Evolutionary conservation across 805 yeast species (phyloP).

Genomic region (Ogataea wickerhamii): DNA sequence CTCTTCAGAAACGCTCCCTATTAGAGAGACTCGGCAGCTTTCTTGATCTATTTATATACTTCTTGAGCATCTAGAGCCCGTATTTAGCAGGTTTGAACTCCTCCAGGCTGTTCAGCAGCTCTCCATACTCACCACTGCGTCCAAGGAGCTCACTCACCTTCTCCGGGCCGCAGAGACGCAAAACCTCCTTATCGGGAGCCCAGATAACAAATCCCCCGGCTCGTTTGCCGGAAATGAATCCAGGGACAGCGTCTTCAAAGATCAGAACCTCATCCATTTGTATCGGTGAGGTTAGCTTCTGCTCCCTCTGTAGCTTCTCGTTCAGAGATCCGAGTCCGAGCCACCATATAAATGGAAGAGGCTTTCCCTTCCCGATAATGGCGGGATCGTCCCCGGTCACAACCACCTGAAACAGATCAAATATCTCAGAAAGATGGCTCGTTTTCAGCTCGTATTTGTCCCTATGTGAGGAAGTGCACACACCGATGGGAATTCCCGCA

Average conservation of each 20-base stretch:
- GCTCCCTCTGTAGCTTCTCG: constrained; percentile 37
- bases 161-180: constrained; percentile 48
- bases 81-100: constrained; percentile 50
- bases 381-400: constrained; percentile 89
- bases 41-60: background rate
- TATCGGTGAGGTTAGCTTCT: constrained; percentile 42
- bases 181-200: constrained; percentile 85
- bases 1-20: constrained; percentile 66
- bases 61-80: constrained; percentile 32
- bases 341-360: constrained; percentile 90
- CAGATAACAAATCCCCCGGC: constrained; percentile 88
- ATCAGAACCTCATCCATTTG: constrained; percentile 76
- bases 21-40: constrained; percentile 7
- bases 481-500: constrained; percentile 69
- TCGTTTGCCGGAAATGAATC: constrained; percentile 77
- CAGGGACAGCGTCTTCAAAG: constrained; percentile 95
- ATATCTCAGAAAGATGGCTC: constrained; percentile 53
- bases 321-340: constrained; percentile 73
- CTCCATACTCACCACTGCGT: constrained; percentile 44
- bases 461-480: constrained; percentile 80
- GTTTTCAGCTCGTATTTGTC: constrained; percentile 71
- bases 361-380: constrained; percentile 85
- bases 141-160: constrained; percentile 45
- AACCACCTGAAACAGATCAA: constrained; percentile 56
- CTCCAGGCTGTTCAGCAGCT: constrained; percentile 46